Evolutionary conservation across 768 basidiomycete genomes (phyloP).

Genomic region (Termitomyces sp.): DNA sequence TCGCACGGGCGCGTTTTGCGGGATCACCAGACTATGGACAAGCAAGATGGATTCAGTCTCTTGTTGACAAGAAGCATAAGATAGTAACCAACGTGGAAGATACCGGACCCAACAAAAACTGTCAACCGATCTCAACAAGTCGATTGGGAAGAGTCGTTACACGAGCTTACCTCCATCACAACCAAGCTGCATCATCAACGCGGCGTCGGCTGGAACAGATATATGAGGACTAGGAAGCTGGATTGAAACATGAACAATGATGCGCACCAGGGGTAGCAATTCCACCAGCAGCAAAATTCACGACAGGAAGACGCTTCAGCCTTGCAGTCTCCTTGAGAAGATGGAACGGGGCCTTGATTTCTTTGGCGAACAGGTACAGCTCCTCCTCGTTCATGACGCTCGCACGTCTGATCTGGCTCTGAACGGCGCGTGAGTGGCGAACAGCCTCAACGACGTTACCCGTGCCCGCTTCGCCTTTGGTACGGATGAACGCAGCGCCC

Average conservation of each 20-base stretch:
- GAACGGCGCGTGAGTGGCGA: constrained; percentile 82
- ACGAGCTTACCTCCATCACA: constrained; percentile 82
- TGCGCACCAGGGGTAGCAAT: constrained; percentile 81
- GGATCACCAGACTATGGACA: constrained; percentile 80
- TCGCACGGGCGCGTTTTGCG: constrained; percentile 89
- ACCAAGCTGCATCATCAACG: constrained; percentile 98
- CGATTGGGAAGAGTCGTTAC: constrained; percentile 1
- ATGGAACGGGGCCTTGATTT: constrained; percentile 91
- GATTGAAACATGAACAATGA: background rate
- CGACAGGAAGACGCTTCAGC: constrained; percentile 88
- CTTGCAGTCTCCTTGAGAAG: constrained; percentile 95
- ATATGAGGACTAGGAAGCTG: background rate
- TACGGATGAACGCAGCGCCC: constrained; percentile 97
- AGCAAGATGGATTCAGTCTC: background rate
- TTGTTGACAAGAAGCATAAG: background rate
- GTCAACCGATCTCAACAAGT: constrained; percentile 9
- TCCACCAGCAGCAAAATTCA: constrained; percentile 96
- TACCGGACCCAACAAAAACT: constrained; percentile 98
- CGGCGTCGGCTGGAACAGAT: constrained; percentile 73
- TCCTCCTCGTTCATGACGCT: constrained; percentile 93
- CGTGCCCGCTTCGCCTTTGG: constrained; percentile 91
- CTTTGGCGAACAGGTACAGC: constrained; percentile 89
- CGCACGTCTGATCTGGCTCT: constrained; percentile 80
- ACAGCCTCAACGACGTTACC: constrained; percentile 94
- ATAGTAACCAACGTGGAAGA: constrained; percentile 74